Evolutionary conservation across 2,329 filamentous ascomycete genomes (phyloP), one percentile per base, ranked within the genome.

Genomic region (Venturia pyrina): DNA sequence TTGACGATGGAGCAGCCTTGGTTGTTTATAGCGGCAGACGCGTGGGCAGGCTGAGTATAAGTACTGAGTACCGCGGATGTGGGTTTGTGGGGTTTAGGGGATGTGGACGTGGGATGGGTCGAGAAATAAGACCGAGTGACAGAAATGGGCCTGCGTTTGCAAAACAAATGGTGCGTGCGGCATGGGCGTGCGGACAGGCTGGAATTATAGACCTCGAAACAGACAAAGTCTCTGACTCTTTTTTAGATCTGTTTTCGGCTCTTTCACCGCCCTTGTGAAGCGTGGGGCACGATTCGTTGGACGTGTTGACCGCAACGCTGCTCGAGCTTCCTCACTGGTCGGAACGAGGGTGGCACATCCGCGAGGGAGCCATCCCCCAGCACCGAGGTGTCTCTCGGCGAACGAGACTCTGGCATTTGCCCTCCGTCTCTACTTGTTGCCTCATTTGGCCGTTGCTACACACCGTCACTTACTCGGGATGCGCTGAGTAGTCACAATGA

Each of bases 11-110:
- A 21, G 53, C 40, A 40, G 53, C 28, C 53, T 40, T 7, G 53
- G 37, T 37, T 37, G 53, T 59, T 59, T 56, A 56, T 56, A 28
- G 13, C 8, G 10, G 24, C 24, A 32, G 50, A 32, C 5, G 50
- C 50, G 50, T 48, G 53, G 53, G 53, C 32, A 59, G 53, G 53
- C 53, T n/a, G 53, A 37, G 53, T 59, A 59, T 59, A 59, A 59
- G 53, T 40, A 40, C 37, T 6, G 4, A 28, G 37, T 59, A 59
- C 53, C 17, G 53, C 53, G 15, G 28, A 13, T 28, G 6, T n/a
- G 32, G 53, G 50, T 5, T 59, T 59, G 53, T 37, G 53, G 53
- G 53, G 53, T n/a, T 37, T 24, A 59, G 53, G 53, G 37, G 53
- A n/a, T n/a, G 53, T 19, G 53, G 50, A 21, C 53, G 53, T 37